Evolutionary conservation across 352 stramenopile species (phyloP), one percentile per base, ranked within the genome.

Genomic region (Phytophthora palmivora): DNA sequence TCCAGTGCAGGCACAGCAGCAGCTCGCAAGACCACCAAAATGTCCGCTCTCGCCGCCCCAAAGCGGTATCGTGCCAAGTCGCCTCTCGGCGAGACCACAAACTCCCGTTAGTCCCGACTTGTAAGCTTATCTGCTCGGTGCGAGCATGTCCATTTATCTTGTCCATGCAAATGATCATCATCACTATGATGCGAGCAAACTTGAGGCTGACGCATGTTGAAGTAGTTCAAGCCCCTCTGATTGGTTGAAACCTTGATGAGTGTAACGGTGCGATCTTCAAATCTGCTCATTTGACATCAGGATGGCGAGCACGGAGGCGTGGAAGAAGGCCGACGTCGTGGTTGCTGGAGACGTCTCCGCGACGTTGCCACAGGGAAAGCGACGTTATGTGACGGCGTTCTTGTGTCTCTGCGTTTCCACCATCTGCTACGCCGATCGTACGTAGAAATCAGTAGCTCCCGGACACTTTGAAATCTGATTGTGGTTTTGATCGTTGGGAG

Each of bases 371-470:
- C 58, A 49, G 34, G 76, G 76, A 24, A 64, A 45, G 33, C 82
- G 82, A 1, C 85, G 85, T 63, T 91, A 91, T 70, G 39, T 89
- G 42, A 96, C 85, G 30, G 80, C 87, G 8, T 63, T 86, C 42
- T 61, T 94, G 39, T 93, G 85, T 49, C 72, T 92, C 37, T 83
- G 82, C 38, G 79, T 91, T 44, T 88, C 85, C 33, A 91, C 79
- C 14, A 90, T 95, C 59, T 95, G 85, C 74, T 95, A 95, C 52
- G 87, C 87, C 19, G 87, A 94, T 48, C 84, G 87, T 91, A 83
- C 26, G 76, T 66, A 30, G 16, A 1, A 30, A 22, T 10, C 7
- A 7, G 5, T 12, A 34, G 7, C 30, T 34, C 30, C 3, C 1
- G 7, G 7, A 10, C 43, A n/a, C 18, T 53, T 24, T 39, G 22